Evolutionary conservation across 768 basidiomycete species (phyloP).

Genomic region (Pulveroboletus ravenelii): DNA sequence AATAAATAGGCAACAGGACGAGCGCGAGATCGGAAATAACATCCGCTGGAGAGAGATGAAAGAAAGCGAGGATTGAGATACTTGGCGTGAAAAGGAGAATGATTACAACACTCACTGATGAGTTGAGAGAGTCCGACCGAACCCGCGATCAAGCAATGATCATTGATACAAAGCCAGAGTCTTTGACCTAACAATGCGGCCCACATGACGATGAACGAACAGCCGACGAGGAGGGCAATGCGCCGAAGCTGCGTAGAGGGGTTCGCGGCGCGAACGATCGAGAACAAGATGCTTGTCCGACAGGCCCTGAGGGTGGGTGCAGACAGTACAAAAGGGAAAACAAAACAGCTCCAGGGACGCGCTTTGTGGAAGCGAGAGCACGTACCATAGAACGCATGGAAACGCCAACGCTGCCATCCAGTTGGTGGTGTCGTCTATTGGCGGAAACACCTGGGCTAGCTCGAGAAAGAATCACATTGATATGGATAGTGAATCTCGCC

Average conservation of each 20-base stretch:
- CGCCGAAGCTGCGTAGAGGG: constrained; percentile 7
- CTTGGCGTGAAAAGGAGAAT: no score
- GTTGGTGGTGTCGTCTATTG: neutral
- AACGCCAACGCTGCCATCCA: constrained; percentile 17
- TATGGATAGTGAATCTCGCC: neutral
- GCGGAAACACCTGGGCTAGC: neutral
- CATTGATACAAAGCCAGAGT: constrained; percentile 1
- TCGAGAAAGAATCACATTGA: neutral
- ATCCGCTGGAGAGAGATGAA: constrained; percentile 13
- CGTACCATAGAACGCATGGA: constrained; percentile 21
- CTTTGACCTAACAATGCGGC: constrained; percentile 14
- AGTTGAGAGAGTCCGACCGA: constrained; percentile 16
- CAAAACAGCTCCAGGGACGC: no score
- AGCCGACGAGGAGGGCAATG: constrained; percentile 3
- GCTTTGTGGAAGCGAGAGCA: neutral
- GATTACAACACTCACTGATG: constrained; percentile 14
- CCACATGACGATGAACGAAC: constrained; percentile 25
- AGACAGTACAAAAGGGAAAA: constrained; percentile 1
- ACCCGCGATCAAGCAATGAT: neutral
- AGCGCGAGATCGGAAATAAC: constrained; percentile 15
- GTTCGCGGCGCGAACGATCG: constrained; percentile 16
- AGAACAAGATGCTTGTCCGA: constrained; percentile 23
- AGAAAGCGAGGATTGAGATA: neutral
- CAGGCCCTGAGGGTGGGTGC: constrained; percentile 11
- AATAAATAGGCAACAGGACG: constrained; percentile 15